These are phyloP conservation scores for Termitomyces titanicus DNA, from an alignment of 768 basidiomycete species.

Conservation along the genomic window DNA sequence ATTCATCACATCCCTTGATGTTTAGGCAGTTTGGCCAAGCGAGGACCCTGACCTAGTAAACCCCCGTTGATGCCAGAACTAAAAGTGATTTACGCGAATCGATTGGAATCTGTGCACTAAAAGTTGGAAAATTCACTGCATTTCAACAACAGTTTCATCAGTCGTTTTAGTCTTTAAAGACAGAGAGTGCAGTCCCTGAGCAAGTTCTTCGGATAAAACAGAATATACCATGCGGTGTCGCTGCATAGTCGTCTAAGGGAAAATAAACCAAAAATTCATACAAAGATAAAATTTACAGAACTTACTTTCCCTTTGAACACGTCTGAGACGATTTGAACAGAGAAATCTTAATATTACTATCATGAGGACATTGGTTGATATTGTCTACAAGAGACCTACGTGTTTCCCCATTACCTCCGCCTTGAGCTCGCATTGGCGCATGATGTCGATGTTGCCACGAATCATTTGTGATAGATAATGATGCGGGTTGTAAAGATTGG, in stretches of 20 bases:
- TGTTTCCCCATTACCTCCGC: constrained; percentile 70
- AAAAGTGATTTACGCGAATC: too few species aligned
- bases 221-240: constrained; percentile 79
- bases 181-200: constrained; percentile 71
- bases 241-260: constrained; percentile 62
- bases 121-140: neutral
- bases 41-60: neutral
- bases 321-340: constrained; percentile 69
- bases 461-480: constrained; percentile 71
- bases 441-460: constrained; percentile 87
- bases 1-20: constrained; percentile 7
- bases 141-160: constrained; percentile 34
- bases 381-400: constrained; percentile 48
- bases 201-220: constrained; percentile 67
- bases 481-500: constrained; percentile 54
- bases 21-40: neutral
- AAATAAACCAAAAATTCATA: neutral
- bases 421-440: constrained; percentile 70
- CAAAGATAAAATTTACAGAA: neutral
- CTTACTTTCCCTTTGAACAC: constrained; percentile 70
- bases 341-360: constrained; percentile 55
- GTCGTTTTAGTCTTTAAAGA: constrained; percentile 72
- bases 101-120: neutral
- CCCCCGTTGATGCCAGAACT: neutral
- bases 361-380: constrained; percentile 11